Evolutionary conservation across 768 basidiomycete genomes (phyloP).

Genomic region (Boletus speciosus): DNA sequence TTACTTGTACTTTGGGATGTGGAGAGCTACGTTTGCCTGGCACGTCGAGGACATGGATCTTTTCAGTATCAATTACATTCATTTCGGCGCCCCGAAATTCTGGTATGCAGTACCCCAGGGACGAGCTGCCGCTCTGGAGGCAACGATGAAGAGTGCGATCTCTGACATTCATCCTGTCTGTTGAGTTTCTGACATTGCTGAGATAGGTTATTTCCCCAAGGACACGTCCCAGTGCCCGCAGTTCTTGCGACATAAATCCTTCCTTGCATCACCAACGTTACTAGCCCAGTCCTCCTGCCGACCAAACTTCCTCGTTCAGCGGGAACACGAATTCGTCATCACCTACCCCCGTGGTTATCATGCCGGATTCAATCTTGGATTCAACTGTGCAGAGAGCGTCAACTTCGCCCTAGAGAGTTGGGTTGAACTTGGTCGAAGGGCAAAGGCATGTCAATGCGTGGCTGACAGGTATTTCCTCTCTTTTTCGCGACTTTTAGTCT

Average conservation of each 20-base stretch:
- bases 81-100: slow-evolving; percentile 95
- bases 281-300: slow-evolving; percentile 75
- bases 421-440: slow-evolving; percentile 82
- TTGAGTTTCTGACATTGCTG: slow-evolving; percentile 3
- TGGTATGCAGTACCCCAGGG: slow-evolving; percentile 97
- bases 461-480: slow-evolving; percentile 55
- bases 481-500: slow-evolving; percentile 4
- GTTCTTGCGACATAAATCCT: slow-evolving; percentile 95
- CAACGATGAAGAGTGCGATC: slow-evolving; percentile 76
- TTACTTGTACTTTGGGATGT: slow-evolving; percentile 99
- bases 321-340: slow-evolving; percentile 93
- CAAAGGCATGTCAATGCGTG: slow-evolving; percentile 74
- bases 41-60: slow-evolving; percentile 99
- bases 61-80: slow-evolving; percentile 98
- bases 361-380: slow-evolving; percentile 92
- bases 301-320: slow-evolving; percentile 88
- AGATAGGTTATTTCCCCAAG: slow-evolving; percentile 80
- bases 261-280: slow-evolving; percentile 82
- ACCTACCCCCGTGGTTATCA: slow-evolving; percentile 95
- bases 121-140: slow-evolving; percentile 77
- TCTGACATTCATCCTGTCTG: background rate
- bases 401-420: slow-evolving; percentile 96
- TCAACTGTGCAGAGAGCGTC: slow-evolving; percentile 96
- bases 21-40: slow-evolving; percentile 98
- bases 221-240: slow-evolving; percentile 85